These are phyloP conservation scores for Neobulgaria alba DNA, from an alignment of 2,329 filamentous ascomycete genomes.

Conservation along the genomic window DNA sequence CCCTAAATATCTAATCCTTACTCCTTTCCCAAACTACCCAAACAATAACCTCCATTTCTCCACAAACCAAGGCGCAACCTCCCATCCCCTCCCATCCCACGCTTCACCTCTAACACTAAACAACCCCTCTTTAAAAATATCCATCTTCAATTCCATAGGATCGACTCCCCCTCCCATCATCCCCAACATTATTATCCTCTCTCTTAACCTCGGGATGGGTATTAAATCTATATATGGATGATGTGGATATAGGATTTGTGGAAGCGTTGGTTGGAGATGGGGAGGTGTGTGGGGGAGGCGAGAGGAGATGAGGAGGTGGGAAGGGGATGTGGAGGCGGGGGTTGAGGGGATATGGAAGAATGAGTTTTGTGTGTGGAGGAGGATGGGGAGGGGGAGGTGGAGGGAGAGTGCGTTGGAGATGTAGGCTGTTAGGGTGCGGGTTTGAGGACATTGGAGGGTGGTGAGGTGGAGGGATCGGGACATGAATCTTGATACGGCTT, in stretches of 20 bases:
- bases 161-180: constrained; percentile 26
- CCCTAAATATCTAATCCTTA: not conserved
- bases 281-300: constrained; percentile 21
- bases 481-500: not conserved
- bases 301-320: constrained; percentile 18
- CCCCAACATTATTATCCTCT: constrained; percentile 28
- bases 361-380: constrained; percentile 21
- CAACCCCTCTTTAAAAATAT: constrained; percentile 27
- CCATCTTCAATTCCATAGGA: constrained; percentile 31
- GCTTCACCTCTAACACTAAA: not conserved
- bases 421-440: constrained; percentile 18
- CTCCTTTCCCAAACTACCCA: not conserved
- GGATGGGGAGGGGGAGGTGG: constrained; percentile 20
- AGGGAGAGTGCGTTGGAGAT: constrained; percentile 24
- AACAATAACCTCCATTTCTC: constrained; percentile 25
- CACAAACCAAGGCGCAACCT: constrained; percentile 26
- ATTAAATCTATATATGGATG: constrained; percentile 32
- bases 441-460: constrained; percentile 15
- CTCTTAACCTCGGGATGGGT: constrained; percentile 29
- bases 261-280: constrained; percentile 30
- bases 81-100: constrained; percentile 28
- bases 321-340: constrained; percentile 11
- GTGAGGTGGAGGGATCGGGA: constrained; percentile 6
- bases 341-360: constrained; percentile 28
- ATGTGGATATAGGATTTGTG: constrained; percentile 32